phyloP scores from a whole-genome alignment of 306 rosid species.

The Ammopiptanthus mongolicus region DNA sequence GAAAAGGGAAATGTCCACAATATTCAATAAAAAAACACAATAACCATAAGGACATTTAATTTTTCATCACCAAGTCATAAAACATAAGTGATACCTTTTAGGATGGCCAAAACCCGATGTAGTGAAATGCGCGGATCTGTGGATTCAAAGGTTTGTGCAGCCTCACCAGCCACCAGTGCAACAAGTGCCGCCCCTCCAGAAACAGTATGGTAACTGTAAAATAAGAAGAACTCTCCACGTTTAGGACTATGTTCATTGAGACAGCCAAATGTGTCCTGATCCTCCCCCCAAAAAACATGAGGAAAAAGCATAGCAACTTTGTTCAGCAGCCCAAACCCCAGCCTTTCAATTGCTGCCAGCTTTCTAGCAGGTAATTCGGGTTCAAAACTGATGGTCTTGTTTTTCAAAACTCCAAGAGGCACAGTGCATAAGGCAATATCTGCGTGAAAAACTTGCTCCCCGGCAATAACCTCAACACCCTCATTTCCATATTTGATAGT shows the following conservation, averaged over 20 bases:
- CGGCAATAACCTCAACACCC: conserved; percentile 74
- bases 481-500: conserved; percentile 59
- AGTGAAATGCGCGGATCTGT: conserved; percentile 67
- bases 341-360: conserved; percentile 69
- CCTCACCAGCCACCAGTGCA: conserved; percentile 97
- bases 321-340: conserved; percentile 93
- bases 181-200: conserved; percentile 83
- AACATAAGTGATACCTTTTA: conserved; percentile 58
- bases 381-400: conserved; percentile 50
- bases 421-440: conserved; percentile 82
- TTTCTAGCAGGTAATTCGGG: conserved; percentile 84
- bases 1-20: not conserved
- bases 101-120: conserved; percentile 57
- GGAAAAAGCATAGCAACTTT: conserved; percentile 94
- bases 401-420: conserved; percentile 91
- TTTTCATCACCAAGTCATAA: conserved; percentile 2
- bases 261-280: conserved; percentile 89
- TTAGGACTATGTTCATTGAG: conserved; percentile 61
- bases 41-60: not conserved
- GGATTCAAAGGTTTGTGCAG: conserved; percentile 79
- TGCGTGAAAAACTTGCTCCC: conserved; percentile 68
- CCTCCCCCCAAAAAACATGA: conserved; percentile 94
- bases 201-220: conserved; percentile 88
- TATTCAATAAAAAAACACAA: not conserved
- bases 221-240: conserved; percentile 91